phyloP scores from a whole-genome alignment of 345 rosid species.

The rapeseed (Brassica napus) region Da-Ae NC_063438.1:8798501-8799000 shows the following conservation, averaged over 20 bases:
- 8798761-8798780: conserved; percentile 74
- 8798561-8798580: neutral
- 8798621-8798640: conserved; percentile 93
- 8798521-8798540: conserved; percentile 2
- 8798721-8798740: conserved; percentile 87
- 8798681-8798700: conserved; percentile 92
- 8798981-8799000: conserved; percentile 93
- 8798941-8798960: conserved; percentile 93
- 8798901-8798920: conserved; percentile 79
- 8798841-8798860: conserved; percentile 85
- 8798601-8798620: conserved; percentile 72
- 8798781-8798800: conserved; percentile 94
- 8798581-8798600: neutral
- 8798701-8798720: conserved; percentile 92
- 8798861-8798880: conserved; percentile 88
- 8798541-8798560: conserved; percentile 32
- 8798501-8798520: neutral
- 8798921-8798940: conserved; percentile 83
- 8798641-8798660: conserved; percentile 86
- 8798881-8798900: conserved; percentile 67
- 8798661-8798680: conserved; percentile 94
- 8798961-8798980: conserved; percentile 90
- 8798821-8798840: conserved; percentile 90
- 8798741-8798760: conserved; percentile 68
- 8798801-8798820: conserved; percentile 92